Evolutionary conservation across 805 yeast genomes (phyloP).

Genomic region (Henningerozyma blattae): DNA sequence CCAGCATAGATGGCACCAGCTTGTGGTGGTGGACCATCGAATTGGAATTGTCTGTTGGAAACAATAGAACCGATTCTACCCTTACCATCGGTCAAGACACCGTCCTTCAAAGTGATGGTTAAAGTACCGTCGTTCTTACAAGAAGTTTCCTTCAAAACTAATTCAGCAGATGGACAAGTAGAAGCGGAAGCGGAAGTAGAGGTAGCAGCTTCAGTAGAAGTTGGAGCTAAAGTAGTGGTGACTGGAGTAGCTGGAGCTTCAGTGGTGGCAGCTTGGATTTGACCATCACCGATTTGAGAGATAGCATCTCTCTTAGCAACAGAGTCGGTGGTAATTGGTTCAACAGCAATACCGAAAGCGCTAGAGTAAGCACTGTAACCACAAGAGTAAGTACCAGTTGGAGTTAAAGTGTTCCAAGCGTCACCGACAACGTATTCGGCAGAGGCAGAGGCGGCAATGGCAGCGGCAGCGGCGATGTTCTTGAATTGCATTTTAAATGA

Average conservation of each 20-base stretch:
- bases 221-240: slow-evolving; percentile 18
- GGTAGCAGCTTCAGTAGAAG: slow-evolving; percentile 16
- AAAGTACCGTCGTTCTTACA: slow-evolving; percentile 29
- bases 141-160: slow-evolving; percentile 8
- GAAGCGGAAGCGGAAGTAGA: slow-evolving; percentile 15
- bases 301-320: slow-evolving; percentile 21
- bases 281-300: slow-evolving; percentile 37
- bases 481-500: slow-evolving; percentile 13
- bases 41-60: slow-evolving; percentile 66
- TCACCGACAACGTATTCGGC: slow-evolving; percentile 55
- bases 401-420: slow-evolving; percentile 63
- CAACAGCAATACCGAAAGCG: slow-evolving; percentile 58
- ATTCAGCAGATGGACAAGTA: slow-evolving; percentile 16
- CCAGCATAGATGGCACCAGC: slow-evolving; percentile 54
- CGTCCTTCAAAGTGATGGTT: slow-evolving; percentile 36
- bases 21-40: slow-evolving; percentile 72
- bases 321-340: slow-evolving; percentile 30
- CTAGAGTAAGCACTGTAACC: slow-evolving; percentile 43
- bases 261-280: slow-evolving; percentile 20
- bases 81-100: slow-evolving; percentile 39
- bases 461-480: slow-evolving; percentile 5
- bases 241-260: slow-evolving; percentile 16
- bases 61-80: slow-evolving; percentile 65
- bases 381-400: slow-evolving; percentile 41
- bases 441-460: slow-evolving; percentile 23